phyloP scores from a whole-genome alignment of 78 protist genomes.

The Guillardia theta region DNA sequence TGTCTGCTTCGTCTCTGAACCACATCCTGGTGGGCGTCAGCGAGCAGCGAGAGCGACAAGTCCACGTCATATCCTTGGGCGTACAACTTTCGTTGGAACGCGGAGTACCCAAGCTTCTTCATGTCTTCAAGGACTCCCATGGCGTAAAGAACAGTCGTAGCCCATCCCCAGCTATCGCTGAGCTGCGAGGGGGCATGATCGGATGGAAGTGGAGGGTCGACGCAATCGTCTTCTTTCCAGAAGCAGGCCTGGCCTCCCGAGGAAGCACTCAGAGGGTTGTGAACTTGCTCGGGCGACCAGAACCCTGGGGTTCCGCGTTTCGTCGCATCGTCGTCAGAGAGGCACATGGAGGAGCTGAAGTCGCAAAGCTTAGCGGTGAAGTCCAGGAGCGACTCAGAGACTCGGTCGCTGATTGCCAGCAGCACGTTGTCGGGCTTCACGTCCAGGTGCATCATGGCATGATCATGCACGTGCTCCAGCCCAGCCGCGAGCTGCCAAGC shows the following conservation, averaged over 20 bases:
- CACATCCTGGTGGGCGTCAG: too few relatives aligned
- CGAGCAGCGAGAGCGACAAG: too few relatives aligned
- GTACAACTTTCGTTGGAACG: neutral
- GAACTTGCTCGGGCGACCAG: conserved; percentile 17
- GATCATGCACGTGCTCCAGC: neutral
- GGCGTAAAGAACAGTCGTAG: neutral
- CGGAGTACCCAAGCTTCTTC: neutral
- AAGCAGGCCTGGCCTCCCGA: neutral
- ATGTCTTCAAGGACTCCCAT: neutral
- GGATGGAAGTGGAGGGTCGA: neutral
- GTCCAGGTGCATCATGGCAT: neutral
- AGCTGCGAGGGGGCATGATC: neutral
- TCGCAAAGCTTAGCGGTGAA: neutral
- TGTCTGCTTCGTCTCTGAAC: too few relatives aligned
- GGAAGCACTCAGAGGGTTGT: neutral
- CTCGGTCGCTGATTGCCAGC: neutral
- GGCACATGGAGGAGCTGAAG: neutral
- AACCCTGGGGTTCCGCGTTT: neutral
- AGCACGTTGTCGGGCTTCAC: neutral
- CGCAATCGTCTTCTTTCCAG: neutral
- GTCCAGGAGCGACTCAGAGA: neutral
- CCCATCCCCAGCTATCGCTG: neutral
- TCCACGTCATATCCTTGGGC: neutral
- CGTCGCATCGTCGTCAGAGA: neutral
- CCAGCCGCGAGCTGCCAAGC: neutral